Evolutionary conservation across 768 basidiomycete genomes (phyloP).

Genomic region (Suillus ampliporus): DNA sequence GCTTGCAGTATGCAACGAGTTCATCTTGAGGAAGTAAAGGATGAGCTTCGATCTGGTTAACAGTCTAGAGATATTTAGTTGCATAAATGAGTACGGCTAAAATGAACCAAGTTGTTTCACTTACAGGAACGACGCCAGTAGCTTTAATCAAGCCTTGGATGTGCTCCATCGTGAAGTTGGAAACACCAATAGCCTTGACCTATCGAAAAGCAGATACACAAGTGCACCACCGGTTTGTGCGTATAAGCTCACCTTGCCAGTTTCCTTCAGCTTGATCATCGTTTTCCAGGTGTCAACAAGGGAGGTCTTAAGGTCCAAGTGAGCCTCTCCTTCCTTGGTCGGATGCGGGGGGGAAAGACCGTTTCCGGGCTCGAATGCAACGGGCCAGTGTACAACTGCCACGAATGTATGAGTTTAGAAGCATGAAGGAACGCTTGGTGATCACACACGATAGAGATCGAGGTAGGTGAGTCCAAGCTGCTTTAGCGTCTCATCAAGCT

Average conservation of each 20-base stretch:
- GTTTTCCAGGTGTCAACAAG: constrained; percentile 88
- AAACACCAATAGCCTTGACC: constrained; percentile 79
- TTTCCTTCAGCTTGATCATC: constrained; percentile 70
- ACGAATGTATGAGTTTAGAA: not conserved
- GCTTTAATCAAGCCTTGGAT: constrained; percentile 70
- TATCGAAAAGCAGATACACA: constrained; percentile 25
- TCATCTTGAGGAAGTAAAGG: constrained; percentile 79
- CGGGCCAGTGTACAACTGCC: constrained; percentile 81
- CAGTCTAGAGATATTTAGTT: constrained; percentile 42
- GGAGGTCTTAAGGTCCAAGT: constrained; percentile 60
- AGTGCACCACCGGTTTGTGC: not conserved
- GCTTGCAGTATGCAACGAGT: constrained; percentile 69
- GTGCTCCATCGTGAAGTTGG: constrained; percentile 75
- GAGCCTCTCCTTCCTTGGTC: constrained; percentile 49
- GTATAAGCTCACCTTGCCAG: constrained; percentile 56
- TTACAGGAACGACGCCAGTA: constrained; percentile 74
- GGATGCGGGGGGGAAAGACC: constrained; percentile 60
- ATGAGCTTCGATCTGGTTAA: constrained; percentile 87
- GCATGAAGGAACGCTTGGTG: not conserved
- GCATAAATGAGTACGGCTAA: constrained; percentile 9
- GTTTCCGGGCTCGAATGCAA: constrained; percentile 64
- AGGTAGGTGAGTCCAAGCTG: constrained; percentile 79
- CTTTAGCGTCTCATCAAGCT: constrained; percentile 74
- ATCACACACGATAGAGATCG: constrained; percentile 73
- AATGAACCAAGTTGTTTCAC: constrained; percentile 21